A percentile compares a stretch with the other conserved stretches of the same genome.
phyloP scores from a whole-genome alignment of 176 grass and related monocot genomes.

The Carex cristatella region DNA sequence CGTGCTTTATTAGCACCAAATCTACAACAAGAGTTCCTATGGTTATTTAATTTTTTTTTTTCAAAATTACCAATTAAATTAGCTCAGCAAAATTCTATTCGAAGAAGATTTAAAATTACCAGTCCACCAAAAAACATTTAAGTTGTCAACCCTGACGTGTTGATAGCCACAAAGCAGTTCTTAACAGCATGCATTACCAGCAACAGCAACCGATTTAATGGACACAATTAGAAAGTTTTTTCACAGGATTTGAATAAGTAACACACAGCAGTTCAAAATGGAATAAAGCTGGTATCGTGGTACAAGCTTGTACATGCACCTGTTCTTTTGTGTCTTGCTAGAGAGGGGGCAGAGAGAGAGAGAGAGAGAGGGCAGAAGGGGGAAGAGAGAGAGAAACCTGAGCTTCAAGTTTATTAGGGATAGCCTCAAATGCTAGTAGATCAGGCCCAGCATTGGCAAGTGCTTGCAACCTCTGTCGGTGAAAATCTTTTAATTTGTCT shows the following conservation, averaged over 20 bases:
- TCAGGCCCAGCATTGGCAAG: constrained; percentile 54
- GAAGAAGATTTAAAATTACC: neutral
- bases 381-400: constrained; percentile 26
- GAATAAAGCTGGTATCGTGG: neutral
- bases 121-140: neutral
- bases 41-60: neutral
- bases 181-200: too few relatives aligned
- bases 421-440: constrained; percentile 71
- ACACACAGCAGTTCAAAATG: neutral
- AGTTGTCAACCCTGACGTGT: neutral
- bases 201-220: neutral
- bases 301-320: neutral
- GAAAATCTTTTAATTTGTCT: constrained; percentile 79
- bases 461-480: constrained; percentile 62
- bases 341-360: neutral
- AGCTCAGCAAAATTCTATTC: neutral
- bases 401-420: constrained; percentile 77
- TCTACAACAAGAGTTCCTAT: neutral
- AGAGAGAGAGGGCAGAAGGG: neutral
- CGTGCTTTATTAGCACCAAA: neutral
- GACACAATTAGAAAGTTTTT: neutral
- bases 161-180: too few relatives aligned
- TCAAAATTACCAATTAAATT: neutral
- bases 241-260: neutral
- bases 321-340: neutral